phyloP scores from a whole-genome alignment of 352 stramenopile species.

The Ophiocytium majus region DNA sequence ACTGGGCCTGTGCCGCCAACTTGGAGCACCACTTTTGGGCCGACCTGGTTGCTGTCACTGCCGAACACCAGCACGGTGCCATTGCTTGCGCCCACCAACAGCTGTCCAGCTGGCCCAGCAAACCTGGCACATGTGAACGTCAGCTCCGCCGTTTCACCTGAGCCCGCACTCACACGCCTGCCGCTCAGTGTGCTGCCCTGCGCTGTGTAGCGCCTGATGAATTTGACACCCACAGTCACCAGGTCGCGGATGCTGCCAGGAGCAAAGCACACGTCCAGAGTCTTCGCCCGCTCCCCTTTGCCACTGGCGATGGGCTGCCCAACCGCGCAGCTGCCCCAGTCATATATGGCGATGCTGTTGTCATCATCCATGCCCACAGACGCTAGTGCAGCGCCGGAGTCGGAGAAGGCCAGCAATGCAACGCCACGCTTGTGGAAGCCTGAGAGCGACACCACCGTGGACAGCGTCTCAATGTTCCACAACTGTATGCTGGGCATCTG shows the following conservation, averaged over 20 bases:
- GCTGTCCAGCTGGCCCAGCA: not conserved
- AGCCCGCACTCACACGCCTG: not conserved
- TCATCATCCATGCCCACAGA: constrained; percentile 68
- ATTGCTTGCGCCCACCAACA: not conserved
- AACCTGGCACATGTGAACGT: not conserved
- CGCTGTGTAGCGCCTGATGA: not conserved
- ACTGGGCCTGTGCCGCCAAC: not conserved
- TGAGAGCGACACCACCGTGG: constrained; percentile 33
- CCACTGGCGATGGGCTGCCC: constrained; percentile 60
- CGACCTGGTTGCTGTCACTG: no score
- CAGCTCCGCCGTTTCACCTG: not conserved
- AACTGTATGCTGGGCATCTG: constrained; percentile 22
- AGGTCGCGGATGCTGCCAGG: constrained; percentile 60
- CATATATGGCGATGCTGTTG: constrained; percentile 52
- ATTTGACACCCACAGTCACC: not conserved
- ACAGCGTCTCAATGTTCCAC: not conserved
- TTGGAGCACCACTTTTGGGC: no score
- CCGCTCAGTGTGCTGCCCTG: not conserved
- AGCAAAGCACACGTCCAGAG: constrained; percentile 66
- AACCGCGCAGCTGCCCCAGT: constrained; percentile 31
- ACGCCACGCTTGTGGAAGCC: constrained; percentile 74
- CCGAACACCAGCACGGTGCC: no score
- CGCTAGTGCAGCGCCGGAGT: constrained; percentile 65
- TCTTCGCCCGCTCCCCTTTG: constrained; percentile 67
- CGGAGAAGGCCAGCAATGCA: constrained; percentile 70